Base-by-base conservation (phyloP, 2,329 filamentous ascomycete genomes). In the Colletotrichum tropicicola region DNA sequence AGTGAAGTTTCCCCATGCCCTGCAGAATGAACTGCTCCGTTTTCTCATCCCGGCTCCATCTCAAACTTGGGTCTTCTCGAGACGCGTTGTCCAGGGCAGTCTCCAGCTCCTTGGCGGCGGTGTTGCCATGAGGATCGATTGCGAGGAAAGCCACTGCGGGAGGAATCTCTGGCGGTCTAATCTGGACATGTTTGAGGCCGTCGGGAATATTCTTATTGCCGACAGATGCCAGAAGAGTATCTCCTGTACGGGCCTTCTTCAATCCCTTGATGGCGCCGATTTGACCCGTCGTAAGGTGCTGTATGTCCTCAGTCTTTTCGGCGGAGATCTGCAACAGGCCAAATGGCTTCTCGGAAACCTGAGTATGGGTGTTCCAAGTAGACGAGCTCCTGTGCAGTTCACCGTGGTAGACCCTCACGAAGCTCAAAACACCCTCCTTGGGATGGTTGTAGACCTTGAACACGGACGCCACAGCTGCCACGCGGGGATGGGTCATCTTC, bases 141-240 rank as follows among this genome's bases (percentile, higher is more conserved):
- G 94, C 93, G n/a, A 97, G 91, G 76, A 98, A 99, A 73, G 98
- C 97, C 0, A 99, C 96, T 0, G 96, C 94, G 0, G 96, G 94
- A 1, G 96, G 95, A 0, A 98, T 92, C 64, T 92, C 87, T 27
- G 97, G 96, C 0, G 96, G 93, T 15, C 93, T 89, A 35, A 99
- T 87, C 73, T 97, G 94, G 15, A 98, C 81, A 15, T 86, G 89
- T 52, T 90, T 89, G 51, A 97, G 80, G 1, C 88, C 85, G 15
- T 89, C 85, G 17, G 91, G 88, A 2, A 93, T 89, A 0, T 87
- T 85, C 6, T 86, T 86, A 73, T 80, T 79, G 8, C 78, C 87
- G 23, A 87, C 83, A 70, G 93, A 93, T 2, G 91, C 89, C 32
- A 98, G 87, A 15, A 99, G 79, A 0, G 96, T 99, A 73, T 99